A percentile compares a stretch with the other conserved stretches of the same genome.
Evolutionary conservation across 2,329 filamentous ascomycete species (phyloP).

Genomic region (Drechslerella dactyloides): DNA sequence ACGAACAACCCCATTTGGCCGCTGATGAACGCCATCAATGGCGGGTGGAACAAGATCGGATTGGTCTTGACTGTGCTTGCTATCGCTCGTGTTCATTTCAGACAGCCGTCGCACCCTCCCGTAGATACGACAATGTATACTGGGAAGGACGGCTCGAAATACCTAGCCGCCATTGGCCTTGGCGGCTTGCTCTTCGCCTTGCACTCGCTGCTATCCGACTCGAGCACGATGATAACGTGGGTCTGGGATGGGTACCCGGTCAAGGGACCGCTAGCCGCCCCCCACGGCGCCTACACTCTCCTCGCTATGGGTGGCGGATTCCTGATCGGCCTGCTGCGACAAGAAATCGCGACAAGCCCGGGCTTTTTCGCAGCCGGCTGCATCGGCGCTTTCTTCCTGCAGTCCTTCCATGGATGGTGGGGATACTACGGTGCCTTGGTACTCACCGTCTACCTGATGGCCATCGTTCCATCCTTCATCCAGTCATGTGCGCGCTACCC

Average conservation of each 20-base stretch:
- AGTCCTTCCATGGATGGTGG: slow-evolving; percentile 70
- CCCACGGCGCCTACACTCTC: slow-evolving; percentile 87
- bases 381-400: slow-evolving; percentile 71
- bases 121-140: slow-evolving; percentile 63
- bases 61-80: slow-evolving; percentile 77
- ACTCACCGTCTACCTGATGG: slow-evolving; percentile 80
- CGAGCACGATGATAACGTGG: slow-evolving; percentile 98
- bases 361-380: slow-evolving; percentile 78
- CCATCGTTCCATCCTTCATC: slow-evolving; percentile 76
- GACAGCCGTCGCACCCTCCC: slow-evolving; percentile 63
- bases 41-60: slow-evolving; percentile 88
- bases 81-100: slow-evolving; percentile 75
- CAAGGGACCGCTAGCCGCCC: slow-evolving; percentile 81
- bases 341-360: slow-evolving; percentile 77
- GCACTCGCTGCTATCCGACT: slow-evolving; percentile 92
- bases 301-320: slow-evolving; percentile 85
- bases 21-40: slow-evolving; percentile 85
- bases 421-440: slow-evolving; percentile 85
- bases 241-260: slow-evolving; percentile 96
- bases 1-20: slow-evolving; percentile 99
- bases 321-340: slow-evolving; percentile 74
- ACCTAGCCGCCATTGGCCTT: slow-evolving; percentile 77
- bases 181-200: slow-evolving; percentile 85
- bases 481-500: slow-evolving; percentile 75
- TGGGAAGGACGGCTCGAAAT: slow-evolving; percentile 70